Base-by-base conservation (phyloP, 345 rosid species). In the Geranium brycei region DNA sequence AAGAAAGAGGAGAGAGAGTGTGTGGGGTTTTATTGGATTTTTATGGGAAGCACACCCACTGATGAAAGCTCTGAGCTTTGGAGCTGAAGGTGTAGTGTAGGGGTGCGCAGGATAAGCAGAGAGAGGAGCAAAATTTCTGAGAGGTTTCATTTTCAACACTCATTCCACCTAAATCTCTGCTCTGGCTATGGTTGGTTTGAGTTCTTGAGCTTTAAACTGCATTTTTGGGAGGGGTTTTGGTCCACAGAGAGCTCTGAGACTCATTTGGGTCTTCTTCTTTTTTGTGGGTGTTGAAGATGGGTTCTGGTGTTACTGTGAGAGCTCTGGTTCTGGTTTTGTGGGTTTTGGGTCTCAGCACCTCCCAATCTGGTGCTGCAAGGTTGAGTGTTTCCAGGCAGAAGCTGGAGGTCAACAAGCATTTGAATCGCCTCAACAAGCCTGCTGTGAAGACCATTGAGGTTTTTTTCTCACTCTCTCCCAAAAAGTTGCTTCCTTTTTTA, bases 401-500 rank as follows among this genome's bases (percentile, higher is more conserved):
- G 28, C 61, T 59, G 2, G 32, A 59, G 28, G 61, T 59, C 16
- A 3, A 15, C 28, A 59, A 59, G 61, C 61, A 59, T 31, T 59
- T 59, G 19, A 59, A 59, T 11, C 61, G 61, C 61, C 14, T 59
- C 31, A 59, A 59, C 61, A 59, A 59, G 31, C 31, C 61, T 8
- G 10, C 61, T 8, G 32, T 19, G 12, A 59, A 59, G 31, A 59
- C 61, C 61, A 59, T 59, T 59, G n/a, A 59, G 61, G 61, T 59
- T 59, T 11, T 18, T 19, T 59, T 8, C 31, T 59, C 61, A 3
- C 31, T 31, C 31, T 59, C 61, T 59, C 28, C 18, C 15, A 14
- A 31, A 19, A 19, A 19, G 31, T 19, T 59, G 28, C 32, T 31
- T 19, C 28, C 19, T 7, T 19, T 19, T 59, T 19, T 59, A 19